phyloP scores from a whole-genome alignment of 345 rosid genomes.

The Reutealis trisperma region DNA sequence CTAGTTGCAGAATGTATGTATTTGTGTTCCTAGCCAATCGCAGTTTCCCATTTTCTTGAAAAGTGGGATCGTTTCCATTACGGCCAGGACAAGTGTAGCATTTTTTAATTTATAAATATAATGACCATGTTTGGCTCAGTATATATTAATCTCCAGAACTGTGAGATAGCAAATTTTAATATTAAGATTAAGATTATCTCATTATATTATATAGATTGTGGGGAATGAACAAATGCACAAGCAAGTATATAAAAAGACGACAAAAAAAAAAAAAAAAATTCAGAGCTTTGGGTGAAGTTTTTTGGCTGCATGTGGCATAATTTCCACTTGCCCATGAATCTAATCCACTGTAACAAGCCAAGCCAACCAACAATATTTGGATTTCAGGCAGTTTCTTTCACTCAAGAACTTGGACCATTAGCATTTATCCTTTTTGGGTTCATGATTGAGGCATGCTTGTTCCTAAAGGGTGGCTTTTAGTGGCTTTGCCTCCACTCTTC shows the following conservation, averaged over 20 bases:
- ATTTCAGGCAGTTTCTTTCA: conserved; percentile 15
- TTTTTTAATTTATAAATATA: too few species aligned
- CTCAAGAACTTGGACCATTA: conserved; percentile 21
- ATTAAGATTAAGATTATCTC: not conserved
- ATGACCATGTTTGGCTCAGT: too few species aligned
- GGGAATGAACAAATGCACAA: conserved; percentile 14
- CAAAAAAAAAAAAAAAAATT: conserved; percentile 31
- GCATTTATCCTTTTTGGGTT: conserved; percentile 18
- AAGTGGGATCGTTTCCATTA: too few species aligned
- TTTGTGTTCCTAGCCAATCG: not conserved
- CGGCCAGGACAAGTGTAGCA: not conserved
- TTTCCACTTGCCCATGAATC: conserved; percentile 29
- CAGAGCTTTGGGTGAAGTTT: conserved; percentile 29
- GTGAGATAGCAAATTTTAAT: too few species aligned
- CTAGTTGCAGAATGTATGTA: not conserved
- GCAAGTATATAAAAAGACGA: not conserved
- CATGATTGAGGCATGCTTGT: conserved; percentile 32
- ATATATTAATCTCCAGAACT: too few species aligned
- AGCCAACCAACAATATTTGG: conserved; percentile 12
- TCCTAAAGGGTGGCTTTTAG: conserved; percentile 23
- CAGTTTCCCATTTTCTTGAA: not conserved
- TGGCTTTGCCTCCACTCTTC: conserved; percentile 37
- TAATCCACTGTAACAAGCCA: conserved; percentile 28
- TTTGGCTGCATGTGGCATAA: conserved; percentile 26
- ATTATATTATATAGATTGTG: conserved; percentile 1